Evolutionary conservation across 257 asterid genomes (phyloP), one percentile per base, ranked within the genome.

Genomic region (Voacanga thouarsii): DNA sequence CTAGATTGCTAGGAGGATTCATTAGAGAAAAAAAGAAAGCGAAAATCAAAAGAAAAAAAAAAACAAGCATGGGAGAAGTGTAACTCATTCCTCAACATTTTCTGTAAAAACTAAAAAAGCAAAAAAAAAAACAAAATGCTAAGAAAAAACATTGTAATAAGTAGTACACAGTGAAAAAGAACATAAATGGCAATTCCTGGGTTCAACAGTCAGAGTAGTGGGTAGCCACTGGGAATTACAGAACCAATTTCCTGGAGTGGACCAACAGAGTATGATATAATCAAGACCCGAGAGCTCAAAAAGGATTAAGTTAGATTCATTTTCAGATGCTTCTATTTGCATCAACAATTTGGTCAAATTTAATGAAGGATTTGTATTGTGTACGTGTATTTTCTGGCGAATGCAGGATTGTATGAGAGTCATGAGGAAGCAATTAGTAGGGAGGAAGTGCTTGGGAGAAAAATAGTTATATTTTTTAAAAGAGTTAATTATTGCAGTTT

Each of bases 401-500:
- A 89, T 70, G 96, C 93, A 12, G 96, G 93, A 39, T 84, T 92
- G 78, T 91, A 91, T 81, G 99, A 92, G 85, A 87, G 88, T 84
- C 93, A 92, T 39, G 96, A 90, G 84, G 99, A 91, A 89, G 95
- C 98, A 76, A 83, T 90, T 80, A 86, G 85, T 83, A 89, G 97
- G 86, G 99, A 95, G 90, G 98, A 91, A 86, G 97, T 92, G 84
- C 96, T 95, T 75, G 99, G 97, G 66, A 91, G 97, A 86, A 15
- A 26, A 59, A 26, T 26, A 26, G 18, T 61, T 7, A 61, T 39
- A 61, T 61, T 26, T 61, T 26, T 19, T n/a, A n/a, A 23, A 6
- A 23, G 8, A 59, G 33, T 7, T 53, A 15, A 53, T 21, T 21
- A 24, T 59, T 59, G n/a, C 12, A 61, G 68, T 26, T n/a, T 11